Evolutionary conservation across 345 rosid species (phyloP).

Genomic region (Arabidopsis arenosa): DNA sequence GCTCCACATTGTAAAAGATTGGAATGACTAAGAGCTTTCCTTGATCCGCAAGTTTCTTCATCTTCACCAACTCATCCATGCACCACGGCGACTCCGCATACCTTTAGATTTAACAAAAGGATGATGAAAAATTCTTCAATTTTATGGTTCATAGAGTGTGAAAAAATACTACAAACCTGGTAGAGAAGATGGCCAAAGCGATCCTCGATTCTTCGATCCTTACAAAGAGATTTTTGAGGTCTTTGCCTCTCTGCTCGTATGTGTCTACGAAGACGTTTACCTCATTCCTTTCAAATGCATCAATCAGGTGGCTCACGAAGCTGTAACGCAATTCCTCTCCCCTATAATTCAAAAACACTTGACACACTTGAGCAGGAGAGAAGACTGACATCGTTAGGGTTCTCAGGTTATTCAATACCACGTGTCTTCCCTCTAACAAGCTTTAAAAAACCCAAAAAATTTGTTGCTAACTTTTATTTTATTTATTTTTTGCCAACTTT

Average conservation of each 20-base stretch:
- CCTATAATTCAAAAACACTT: slow-evolving; percentile 12
- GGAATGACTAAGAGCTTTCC: background rate
- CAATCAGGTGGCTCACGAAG: slow-evolving; percentile 2
- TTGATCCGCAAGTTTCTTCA: background rate
- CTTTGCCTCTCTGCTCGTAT: slow-evolving; percentile 6
- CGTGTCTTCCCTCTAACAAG: background rate
- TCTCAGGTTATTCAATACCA: background rate
- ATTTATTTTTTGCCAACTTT: too few relatives aligned
- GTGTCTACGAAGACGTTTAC: slow-evolving; percentile 3
- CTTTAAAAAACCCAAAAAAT: background rate
- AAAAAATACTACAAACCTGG: background rate
- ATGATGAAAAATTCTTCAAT: background rate
- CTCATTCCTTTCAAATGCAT: background rate
- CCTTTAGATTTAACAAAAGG: background rate
- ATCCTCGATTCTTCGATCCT: slow-evolving; percentile 14
- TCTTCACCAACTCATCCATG: slow-evolving; percentile 8
- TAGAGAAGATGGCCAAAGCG: background rate
- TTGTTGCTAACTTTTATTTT: background rate
- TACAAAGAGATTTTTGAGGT: background rate
- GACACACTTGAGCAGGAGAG: background rate
- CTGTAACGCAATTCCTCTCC: background rate
- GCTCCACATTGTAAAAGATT: background rate
- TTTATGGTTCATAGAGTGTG: background rate
- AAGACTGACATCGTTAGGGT: background rate
- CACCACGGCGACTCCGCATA: slow-evolving; percentile 2